A percentile compares a stretch with the other conserved stretches of the same genome.
Conservation (phyloP, 2,329 filamentous ascomycete species). For the Phaeosphaeriaceae sp. region DNA sequence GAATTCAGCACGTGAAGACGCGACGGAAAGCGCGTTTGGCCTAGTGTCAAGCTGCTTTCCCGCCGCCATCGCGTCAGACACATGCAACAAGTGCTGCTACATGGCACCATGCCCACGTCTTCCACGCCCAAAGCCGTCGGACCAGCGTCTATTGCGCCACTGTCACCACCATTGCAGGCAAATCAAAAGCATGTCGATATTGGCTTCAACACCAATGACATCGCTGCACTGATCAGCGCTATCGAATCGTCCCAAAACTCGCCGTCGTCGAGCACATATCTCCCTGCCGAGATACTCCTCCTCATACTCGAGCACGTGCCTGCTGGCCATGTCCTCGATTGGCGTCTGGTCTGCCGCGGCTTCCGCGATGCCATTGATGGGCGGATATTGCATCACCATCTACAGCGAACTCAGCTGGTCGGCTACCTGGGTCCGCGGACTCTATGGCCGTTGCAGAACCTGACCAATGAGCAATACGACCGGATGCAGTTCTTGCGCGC, state of each 20-base stretch:
- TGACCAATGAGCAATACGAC: slow-evolving; percentile 26
- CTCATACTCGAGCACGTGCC: slow-evolving; percentile 37
- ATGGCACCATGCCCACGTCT: not conserved
- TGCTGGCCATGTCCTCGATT: slow-evolving; percentile 33
- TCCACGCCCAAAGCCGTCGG: not conserved
- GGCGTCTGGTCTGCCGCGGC: slow-evolving; percentile 37
- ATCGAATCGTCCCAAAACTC: slow-evolving; percentile 38
- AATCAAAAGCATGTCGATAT: slow-evolving; percentile 30
- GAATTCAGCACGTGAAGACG: not conserved
- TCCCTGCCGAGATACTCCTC: slow-evolving; percentile 41
- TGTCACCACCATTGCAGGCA: slow-evolving; percentile 28
- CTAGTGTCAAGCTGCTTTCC: not conserved
- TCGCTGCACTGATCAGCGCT: slow-evolving; percentile 32
- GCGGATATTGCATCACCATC: slow-evolving; percentile 28
- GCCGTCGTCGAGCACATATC: slow-evolving; percentile 14
- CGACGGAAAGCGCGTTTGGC: not conserved
- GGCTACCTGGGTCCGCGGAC: slow-evolving; percentile 24
- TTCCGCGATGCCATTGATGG: slow-evolving; percentile 44
- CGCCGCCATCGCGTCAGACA: not conserved
- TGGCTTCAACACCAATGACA: slow-evolving; percentile 35
- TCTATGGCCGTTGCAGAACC: not conserved
- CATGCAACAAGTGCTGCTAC: not conserved
- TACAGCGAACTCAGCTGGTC: slow-evolving; percentile 29
- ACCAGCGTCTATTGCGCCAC: not conserved
- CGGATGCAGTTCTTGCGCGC: slow-evolving; percentile 23